Conservation (phyloP, 2,329 filamentous ascomycete genomes). For the Aspergillus nomiae region DNA sequence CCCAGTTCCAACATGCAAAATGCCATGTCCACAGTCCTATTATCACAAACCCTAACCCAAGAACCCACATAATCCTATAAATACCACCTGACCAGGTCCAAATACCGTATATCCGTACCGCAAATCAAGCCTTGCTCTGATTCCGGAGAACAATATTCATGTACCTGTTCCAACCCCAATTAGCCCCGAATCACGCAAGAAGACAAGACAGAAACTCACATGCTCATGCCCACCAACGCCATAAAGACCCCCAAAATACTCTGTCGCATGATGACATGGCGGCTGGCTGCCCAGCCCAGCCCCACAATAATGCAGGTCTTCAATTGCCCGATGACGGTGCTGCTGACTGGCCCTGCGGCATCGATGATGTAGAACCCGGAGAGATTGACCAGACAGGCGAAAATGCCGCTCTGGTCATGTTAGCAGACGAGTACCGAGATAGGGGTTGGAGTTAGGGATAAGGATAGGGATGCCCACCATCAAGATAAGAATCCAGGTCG, state of each 20-base stretch:
- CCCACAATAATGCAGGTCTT: constrained; percentile 69
- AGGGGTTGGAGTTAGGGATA: not conserved
- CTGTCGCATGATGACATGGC: constrained; percentile 15
- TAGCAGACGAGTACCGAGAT: not conserved
- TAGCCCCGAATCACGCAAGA: not conserved
- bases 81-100: not conserved
- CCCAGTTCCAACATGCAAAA: too few species aligned
- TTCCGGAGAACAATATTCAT: constrained; percentile 20
- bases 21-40: too few species aligned
- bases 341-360: constrained; percentile 59
- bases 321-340: constrained; percentile 66
- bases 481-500: constrained; percentile 21
- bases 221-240: constrained; percentile 24
- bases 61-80: too few species aligned
- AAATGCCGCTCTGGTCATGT: constrained; percentile 19
- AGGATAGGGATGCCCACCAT: constrained; percentile 8
- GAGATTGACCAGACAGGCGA: constrained; percentile 26
- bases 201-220: constrained; percentile 12
- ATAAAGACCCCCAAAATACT: constrained; percentile 21
- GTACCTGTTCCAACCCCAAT: constrained; percentile 9
- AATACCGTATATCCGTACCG: too few species aligned
- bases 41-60: too few species aligned
- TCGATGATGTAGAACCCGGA: constrained; percentile 31
- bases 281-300: constrained; percentile 55
- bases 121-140: constrained; percentile 3